These are phyloP conservation scores for Patellaria atrata DNA, from an alignment of 495 filamentous ascomycete genomes.

Conservation along the genomic window DNA sequence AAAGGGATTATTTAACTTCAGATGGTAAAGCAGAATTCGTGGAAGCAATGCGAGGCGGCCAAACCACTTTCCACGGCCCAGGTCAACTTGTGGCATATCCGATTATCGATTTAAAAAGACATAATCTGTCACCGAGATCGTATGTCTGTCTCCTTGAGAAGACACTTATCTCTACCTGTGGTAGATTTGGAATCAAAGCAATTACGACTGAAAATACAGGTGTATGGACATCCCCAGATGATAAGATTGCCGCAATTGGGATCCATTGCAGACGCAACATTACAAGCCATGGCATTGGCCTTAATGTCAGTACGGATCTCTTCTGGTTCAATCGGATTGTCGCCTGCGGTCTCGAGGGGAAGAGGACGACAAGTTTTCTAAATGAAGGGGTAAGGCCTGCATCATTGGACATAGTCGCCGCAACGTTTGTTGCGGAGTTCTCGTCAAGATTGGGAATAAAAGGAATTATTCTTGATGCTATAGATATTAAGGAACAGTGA, in stretches of 20 bases:
- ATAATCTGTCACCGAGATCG: conserved; percentile 41
- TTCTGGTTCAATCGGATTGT: conserved; percentile 65
- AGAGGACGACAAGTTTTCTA: conserved; percentile 54
- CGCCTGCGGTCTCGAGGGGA: conserved; percentile 72
- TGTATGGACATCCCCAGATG: conserved; percentile 42
- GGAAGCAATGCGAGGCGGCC: conserved; percentile 66
- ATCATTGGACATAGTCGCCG: conserved; percentile 22
- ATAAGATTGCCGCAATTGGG: conserved; percentile 78
- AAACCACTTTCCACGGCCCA: conserved; percentile 90
- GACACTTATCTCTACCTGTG: conserved; percentile 51
- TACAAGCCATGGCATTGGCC: conserved; percentile 68
- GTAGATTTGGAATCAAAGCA: conserved; percentile 39
- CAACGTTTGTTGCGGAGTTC: conserved; percentile 23
- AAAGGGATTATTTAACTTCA: conserved; percentile 28
- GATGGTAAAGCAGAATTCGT: conserved; percentile 44
- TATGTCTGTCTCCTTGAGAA: conserved; percentile 67
- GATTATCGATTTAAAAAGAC: conserved; percentile 55
- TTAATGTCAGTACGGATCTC: conserved; percentile 64
- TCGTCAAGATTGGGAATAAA: conserved; percentile 15
- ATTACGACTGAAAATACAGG: conserved; percentile 66
- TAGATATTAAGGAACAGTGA: too few relatives aligned
- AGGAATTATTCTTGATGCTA: background rate
- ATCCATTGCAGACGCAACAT: conserved; percentile 77
- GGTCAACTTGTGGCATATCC: conserved; percentile 87
- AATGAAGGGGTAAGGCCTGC: conserved; percentile 18